phyloP scores from a whole-genome alignment of 768 basidiomycete genomes.

The Auriculariales sp. region DNA sequence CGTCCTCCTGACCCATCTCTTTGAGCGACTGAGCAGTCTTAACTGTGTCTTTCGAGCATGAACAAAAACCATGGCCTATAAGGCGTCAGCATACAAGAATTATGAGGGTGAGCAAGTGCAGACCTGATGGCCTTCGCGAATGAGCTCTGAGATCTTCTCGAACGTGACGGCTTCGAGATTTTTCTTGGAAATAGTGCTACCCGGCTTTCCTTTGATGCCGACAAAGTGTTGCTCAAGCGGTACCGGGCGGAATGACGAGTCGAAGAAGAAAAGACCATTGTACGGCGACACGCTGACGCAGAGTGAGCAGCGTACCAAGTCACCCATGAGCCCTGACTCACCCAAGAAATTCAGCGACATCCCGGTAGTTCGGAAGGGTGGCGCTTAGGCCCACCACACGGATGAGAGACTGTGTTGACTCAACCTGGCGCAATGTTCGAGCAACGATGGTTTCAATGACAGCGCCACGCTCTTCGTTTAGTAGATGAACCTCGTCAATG shows the following conservation, averaged over 20 bases:
- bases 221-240: conserved; percentile 96
- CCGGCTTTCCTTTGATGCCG: conserved; percentile 79
- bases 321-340: conserved; percentile 17
- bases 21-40: conserved; percentile 72
- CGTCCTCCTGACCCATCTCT: conserved; percentile 62
- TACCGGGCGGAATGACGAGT: conserved; percentile 91
- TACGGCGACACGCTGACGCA: conserved; percentile 64
- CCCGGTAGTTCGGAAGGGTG: conserved; percentile 91
- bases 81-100: too few relatives aligned
- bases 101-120: too few relatives aligned
- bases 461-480: conserved; percentile 95
- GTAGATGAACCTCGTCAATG: conserved; percentile 92
- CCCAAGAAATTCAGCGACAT: conserved; percentile 92
- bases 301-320: background rate
- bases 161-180: conserved; percentile 83
- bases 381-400: conserved; percentile 93
- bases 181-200: conserved; percentile 53
- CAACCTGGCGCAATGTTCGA: conserved; percentile 86
- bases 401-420: conserved; percentile 90
- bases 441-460: conserved; percentile 98
- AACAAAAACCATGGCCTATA: conserved; percentile 99
- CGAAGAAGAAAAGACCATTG: conserved; percentile 90
- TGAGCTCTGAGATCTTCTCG: conserved; percentile 78
- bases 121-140: conserved; percentile 87
- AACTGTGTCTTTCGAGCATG: conserved; percentile 97